Conservation (phyloP, 768 basidiomycete genomes). For the Suillus subaureus region DNA sequence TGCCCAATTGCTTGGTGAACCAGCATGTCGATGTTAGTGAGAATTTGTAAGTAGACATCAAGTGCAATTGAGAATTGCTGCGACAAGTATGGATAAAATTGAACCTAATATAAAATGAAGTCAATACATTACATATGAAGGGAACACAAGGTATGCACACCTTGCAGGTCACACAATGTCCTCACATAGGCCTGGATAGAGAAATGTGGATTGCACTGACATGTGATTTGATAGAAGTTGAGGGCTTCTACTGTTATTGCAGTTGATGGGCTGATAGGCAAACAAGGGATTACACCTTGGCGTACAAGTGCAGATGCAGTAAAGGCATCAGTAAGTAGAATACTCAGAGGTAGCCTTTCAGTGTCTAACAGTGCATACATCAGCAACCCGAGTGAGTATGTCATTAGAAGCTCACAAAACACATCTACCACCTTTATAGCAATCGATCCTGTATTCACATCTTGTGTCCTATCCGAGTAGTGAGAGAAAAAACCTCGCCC, state of each 20-base stretch:
- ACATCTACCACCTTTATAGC: constrained; percentile 3
- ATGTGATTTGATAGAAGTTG: constrained; percentile 16
- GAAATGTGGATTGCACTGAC: constrained; percentile 16
- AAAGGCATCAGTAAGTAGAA: background rate
- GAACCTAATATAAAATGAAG: too few relatives aligned
- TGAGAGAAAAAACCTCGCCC: background rate
- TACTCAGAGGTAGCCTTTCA: background rate
- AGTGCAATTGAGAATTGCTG: too few relatives aligned
- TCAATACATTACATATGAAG: too few relatives aligned
- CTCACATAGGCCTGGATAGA: constrained; percentile 24
- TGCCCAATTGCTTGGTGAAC: too few relatives aligned
- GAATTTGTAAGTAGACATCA: too few relatives aligned
- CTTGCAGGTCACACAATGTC: constrained; percentile 22
- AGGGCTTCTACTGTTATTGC: constrained; percentile 8
- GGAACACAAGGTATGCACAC: background rate
- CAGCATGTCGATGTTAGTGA: too few relatives aligned
- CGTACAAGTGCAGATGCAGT: constrained; percentile 9
- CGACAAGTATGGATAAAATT: too few relatives aligned
- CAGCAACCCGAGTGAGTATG: background rate
- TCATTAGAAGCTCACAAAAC: constrained; percentile 2
- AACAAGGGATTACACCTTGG: constrained; percentile 13
- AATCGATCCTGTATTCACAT: background rate
- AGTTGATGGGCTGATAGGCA: constrained; percentile 8
- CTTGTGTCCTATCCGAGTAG: background rate
- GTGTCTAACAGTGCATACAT: constrained; percentile 1